phyloP scores from a whole-genome alignment of 345 rosid genomes.

The Lepidium sativum region DNA sequence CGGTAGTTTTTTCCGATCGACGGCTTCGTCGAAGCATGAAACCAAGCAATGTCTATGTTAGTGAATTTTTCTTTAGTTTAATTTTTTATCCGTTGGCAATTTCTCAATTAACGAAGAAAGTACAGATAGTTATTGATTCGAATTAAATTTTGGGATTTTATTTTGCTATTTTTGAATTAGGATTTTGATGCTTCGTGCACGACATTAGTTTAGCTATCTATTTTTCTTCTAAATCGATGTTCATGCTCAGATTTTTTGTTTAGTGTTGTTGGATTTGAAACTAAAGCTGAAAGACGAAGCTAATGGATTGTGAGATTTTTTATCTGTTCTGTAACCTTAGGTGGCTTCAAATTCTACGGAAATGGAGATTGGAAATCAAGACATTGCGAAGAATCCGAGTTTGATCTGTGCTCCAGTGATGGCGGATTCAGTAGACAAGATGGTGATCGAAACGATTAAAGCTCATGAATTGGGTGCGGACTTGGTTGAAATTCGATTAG shows the following conservation, averaged over 20 bases:
- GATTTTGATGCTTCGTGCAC: neutral
- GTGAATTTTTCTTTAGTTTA: neutral
- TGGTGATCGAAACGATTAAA: slow-evolving; percentile 38
- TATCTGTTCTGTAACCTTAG: slow-evolving; percentile 17
- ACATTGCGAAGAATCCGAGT: slow-evolving; percentile 42
- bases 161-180: neutral
- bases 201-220: neutral
- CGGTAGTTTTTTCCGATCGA: slow-evolving; percentile 11
- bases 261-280: slow-evolving; percentile 2
- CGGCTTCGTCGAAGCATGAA: slow-evolving; percentile 6
- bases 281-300: neutral
- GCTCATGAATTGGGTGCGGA: slow-evolving; percentile 72
- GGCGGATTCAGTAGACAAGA: slow-evolving; percentile 56
- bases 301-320: neutral
- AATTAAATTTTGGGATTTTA: neutral
- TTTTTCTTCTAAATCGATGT: neutral
- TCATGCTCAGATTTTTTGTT: neutral
- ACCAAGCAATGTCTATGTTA: slow-evolving; percentile 21
- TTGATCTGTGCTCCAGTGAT: slow-evolving; percentile 73
- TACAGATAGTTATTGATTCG: neutral
- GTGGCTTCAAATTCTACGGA: slow-evolving; percentile 32
- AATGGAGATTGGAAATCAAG: slow-evolving; percentile 26
- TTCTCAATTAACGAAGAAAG: neutral
- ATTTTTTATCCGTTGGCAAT: neutral
- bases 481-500: slow-evolving; percentile 80